These are phyloP conservation scores for Petunia secreta DNA, from an alignment of 257 asterid genomes.

Conservation along the genomic window DNA sequence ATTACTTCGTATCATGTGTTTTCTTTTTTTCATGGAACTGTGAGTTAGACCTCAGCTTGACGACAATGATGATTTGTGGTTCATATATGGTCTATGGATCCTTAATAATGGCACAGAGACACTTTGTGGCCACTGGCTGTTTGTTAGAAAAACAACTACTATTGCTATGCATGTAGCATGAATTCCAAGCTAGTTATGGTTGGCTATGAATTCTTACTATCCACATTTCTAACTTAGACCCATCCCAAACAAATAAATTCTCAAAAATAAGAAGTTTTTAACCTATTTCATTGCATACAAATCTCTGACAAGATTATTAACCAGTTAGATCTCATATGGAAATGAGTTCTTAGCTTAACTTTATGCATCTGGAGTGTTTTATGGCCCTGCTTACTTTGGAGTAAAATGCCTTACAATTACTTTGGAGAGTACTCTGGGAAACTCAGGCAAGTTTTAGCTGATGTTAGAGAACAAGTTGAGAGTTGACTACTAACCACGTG, in stretches of 20 bases:
- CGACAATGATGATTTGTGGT: not conserved
- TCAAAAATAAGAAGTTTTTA: no score
- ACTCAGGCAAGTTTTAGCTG: no score
- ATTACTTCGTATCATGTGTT: not conserved
- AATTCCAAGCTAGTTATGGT: no score
- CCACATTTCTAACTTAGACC: not conserved
- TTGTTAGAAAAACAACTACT: not conserved
- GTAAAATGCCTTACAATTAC: not conserved
- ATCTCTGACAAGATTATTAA: not conserved
- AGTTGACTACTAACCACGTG: no score
- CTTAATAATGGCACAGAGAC: not conserved
- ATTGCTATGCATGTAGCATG: not conserved
- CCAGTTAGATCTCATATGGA: not conserved
- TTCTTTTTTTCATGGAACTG: not conserved
- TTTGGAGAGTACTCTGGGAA: no score
- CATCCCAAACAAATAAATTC: not conserved
- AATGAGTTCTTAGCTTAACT: constrained; percentile 18
- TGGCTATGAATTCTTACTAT: not conserved
- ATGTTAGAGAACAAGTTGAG: no score
- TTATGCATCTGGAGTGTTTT: not conserved
- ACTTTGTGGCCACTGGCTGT: not conserved
- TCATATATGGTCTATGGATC: not conserved
- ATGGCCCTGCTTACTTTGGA: not conserved
- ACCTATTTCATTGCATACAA: no score
- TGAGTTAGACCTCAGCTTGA: not conserved